phyloP scores from a whole-genome alignment of 1,139 yeast genomes.

The Candida buenavistaensis region DNA sequence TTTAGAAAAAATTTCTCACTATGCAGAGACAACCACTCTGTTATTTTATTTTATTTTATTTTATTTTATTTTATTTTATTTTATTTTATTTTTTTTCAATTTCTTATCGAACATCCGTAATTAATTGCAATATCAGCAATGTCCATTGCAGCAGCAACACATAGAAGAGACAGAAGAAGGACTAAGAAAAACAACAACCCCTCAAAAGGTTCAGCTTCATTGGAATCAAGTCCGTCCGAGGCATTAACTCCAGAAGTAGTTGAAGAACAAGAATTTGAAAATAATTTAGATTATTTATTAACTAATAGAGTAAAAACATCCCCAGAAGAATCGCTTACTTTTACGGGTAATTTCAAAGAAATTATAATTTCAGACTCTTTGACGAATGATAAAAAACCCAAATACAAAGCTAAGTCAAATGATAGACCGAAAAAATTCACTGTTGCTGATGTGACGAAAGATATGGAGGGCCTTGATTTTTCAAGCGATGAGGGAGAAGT shows the following conservation, averaged over 20 bases:
- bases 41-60: too few species aligned
- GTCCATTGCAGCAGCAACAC: conserved; percentile 2
- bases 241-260: conserved; percentile 10
- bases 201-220: not conserved
- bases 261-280: conserved; percentile 14
- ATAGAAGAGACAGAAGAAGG: conserved; percentile 8
- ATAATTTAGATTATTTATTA: conserved; percentile 19
- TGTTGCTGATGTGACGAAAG: conserved; percentile 25
- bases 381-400: conserved; percentile 1
- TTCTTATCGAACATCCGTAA: too few species aligned
- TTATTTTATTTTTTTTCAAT: too few species aligned
- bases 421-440: conserved; percentile 11
- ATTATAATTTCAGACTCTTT: conserved; percentile 7
- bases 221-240: conserved; percentile 5
- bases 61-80: too few species aligned
- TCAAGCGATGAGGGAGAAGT: conserved; percentile 23
- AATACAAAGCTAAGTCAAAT: not conserved
- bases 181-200: conserved; percentile 5
- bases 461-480: conserved; percentile 25
- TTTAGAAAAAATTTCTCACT: too few species aligned
- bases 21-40: too few species aligned
- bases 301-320: conserved; percentile 9
- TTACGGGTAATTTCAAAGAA: conserved; percentile 2
- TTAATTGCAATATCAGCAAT: too few species aligned
- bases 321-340: conserved; percentile 2